Evolutionary conservation across 2,329 filamentous ascomycete genomes (phyloP).

Genomic region (Nothopassalora personata): DNA sequence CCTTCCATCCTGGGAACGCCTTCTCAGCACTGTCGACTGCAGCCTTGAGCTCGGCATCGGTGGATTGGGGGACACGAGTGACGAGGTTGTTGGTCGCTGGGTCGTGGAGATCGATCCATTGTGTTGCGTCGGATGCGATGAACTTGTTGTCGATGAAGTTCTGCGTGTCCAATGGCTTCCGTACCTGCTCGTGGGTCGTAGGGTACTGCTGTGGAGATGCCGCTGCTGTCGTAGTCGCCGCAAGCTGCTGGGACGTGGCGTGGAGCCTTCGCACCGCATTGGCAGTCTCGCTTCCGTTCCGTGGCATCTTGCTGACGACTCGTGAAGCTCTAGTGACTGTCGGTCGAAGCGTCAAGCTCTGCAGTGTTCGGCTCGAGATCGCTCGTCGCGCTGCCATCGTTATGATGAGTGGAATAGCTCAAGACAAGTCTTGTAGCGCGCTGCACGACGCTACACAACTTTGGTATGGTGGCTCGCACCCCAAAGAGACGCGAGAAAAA

Average conservation of each 20-base stretch:
- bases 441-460: too few relatives aligned
- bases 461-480: constrained; percentile 3
- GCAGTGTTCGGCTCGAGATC: constrained; percentile 38
- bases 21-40: constrained; percentile 70
- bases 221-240: constrained; percentile 47
- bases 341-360: constrained; percentile 36
- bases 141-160: constrained; percentile 83
- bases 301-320: constrained; percentile 26
- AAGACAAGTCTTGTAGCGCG: not conserved
- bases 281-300: constrained; percentile 33
- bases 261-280: constrained; percentile 47
- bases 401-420: not conserved
- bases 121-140: constrained; percentile 58
- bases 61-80: constrained; percentile 76
- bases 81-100: constrained; percentile 82
- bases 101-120: constrained; percentile 76
- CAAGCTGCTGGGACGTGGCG: constrained; percentile 51
- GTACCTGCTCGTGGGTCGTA: constrained; percentile 65
- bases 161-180: constrained; percentile 63
- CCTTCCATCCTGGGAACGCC: constrained; percentile 69
- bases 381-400: constrained; percentile 44
- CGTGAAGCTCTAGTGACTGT: constrained; percentile 32
- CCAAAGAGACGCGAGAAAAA: constrained; percentile 10
- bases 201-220: constrained; percentile 56
- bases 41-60: constrained; percentile 67